Evolutionary conservation across 108 stramenopile genomes (phyloP).

Genomic region (Skeletonema grethae): DNA sequence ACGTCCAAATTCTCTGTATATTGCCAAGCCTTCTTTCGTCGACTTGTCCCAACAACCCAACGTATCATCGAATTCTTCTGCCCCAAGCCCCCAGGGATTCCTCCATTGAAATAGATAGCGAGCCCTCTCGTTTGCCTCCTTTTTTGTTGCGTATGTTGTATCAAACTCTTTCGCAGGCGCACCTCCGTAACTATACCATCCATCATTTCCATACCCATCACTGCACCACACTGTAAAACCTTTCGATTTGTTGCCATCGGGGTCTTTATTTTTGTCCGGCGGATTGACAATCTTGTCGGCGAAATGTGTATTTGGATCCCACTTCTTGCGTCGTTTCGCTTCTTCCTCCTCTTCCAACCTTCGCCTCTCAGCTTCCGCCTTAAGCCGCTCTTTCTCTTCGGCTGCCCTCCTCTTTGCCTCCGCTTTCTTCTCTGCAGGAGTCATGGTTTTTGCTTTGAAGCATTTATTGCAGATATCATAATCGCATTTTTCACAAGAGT

Average conservation of each 20-base stretch:
- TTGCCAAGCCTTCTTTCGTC: slow-evolving; percentile 9
- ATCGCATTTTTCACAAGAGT: slow-evolving; percentile 29
- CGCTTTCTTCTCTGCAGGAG: slow-evolving; percentile 20
- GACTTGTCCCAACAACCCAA: neutral
- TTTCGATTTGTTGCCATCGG: slow-evolving; percentile 18
- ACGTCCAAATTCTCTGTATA: neutral
- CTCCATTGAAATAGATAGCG: slow-evolving; percentile 33
- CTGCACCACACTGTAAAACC: slow-evolving; percentile 29
- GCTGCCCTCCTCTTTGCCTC: slow-evolving; percentile 15
- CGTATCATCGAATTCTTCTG: slow-evolving; percentile 14
- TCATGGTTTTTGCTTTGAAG: slow-evolving; percentile 19
- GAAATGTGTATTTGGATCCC: slow-evolving; percentile 23
- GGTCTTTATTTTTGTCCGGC: slow-evolving; percentile 10
- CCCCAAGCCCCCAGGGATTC: slow-evolving; percentile 19
- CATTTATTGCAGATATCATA: slow-evolving; percentile 26
- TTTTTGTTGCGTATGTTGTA: slow-evolving; percentile 24
- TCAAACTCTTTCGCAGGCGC: slow-evolving; percentile 26
- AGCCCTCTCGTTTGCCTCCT: slow-evolving; percentile 27
- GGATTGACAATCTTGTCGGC: slow-evolving; percentile 14
- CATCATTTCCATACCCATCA: slow-evolving; percentile 40
- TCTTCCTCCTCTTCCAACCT: slow-evolving; percentile 20
- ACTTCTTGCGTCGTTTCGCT: slow-evolving; percentile 5
- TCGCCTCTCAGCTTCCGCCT: slow-evolving; percentile 11
- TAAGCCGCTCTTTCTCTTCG: slow-evolving; percentile 6
- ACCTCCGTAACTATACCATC: slow-evolving; percentile 27